phyloP scores from a whole-genome alignment of 1,284 basidiomycete species.

The Cutaneotrichosporon spelunceum region DNA sequence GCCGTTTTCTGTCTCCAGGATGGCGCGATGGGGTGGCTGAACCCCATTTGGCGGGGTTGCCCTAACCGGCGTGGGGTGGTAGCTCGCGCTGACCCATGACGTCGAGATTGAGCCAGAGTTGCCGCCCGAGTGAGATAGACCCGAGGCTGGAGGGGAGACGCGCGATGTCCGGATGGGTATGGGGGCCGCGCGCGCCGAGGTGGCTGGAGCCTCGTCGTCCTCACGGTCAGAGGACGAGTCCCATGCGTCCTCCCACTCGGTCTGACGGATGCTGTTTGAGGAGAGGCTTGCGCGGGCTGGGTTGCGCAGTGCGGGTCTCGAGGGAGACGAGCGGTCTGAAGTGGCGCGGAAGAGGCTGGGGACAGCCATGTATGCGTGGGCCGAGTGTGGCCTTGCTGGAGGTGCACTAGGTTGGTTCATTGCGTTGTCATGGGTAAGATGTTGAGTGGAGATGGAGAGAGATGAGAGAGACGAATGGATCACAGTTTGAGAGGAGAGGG shows the following conservation, averaged over 20 bases:
- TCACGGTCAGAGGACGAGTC: slow-evolving; percentile 81
- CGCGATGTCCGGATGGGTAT: slow-evolving; percentile 15
- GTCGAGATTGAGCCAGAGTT: slow-evolving; percentile 27
- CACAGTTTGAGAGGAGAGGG: background rate
- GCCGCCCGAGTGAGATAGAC: background rate
- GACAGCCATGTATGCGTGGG: slow-evolving; percentile 39
- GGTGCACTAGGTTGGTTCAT: slow-evolving; percentile 27
- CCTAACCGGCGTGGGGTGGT: slow-evolving; percentile 34
- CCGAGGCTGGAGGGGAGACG: background rate
- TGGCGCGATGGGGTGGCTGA: slow-evolving; percentile 2
- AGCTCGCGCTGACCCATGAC: slow-evolving; percentile 38
- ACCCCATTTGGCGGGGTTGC: slow-evolving; percentile 24
- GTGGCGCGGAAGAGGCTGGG: slow-evolving; percentile 22
- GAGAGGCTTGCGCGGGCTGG: slow-evolving; percentile 53
- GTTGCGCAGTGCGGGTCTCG: background rate
- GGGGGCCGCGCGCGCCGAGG: slow-evolving; percentile 11
- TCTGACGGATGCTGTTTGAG: background rate
- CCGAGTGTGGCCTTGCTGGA: slow-evolving; percentile 47
- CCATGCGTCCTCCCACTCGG: slow-evolving; percentile 80
- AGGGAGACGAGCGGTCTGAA: background rate
- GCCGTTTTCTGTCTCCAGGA: slow-evolving; percentile 3
- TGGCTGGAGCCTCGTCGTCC: slow-evolving; percentile 31
- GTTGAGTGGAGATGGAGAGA: background rate
- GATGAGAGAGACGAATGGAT: background rate
- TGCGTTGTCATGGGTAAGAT: slow-evolving; percentile 11